A percentile compares a stretch with the other conserved stretches of the same genome.
Evolutionary conservation across 257 asterid genomes (phyloP).

Genomic region (Fraxinus excelsior): DNA sequence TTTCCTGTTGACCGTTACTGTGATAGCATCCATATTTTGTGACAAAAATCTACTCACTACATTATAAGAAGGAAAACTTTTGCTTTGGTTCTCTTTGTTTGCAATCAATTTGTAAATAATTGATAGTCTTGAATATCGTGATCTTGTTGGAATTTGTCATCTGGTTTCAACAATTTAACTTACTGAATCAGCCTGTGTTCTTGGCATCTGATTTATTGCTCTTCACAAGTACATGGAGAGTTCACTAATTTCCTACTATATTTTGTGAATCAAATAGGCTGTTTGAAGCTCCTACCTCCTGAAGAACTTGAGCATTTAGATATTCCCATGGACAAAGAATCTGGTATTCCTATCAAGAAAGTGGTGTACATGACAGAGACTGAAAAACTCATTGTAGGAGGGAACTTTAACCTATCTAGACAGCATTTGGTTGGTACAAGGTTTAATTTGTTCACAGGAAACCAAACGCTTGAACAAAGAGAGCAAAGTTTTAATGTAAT

Average conservation of each 20-base stretch:
- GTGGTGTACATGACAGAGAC: constrained; percentile 58
- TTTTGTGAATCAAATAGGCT: constrained; percentile 45
- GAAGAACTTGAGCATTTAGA: constrained; percentile 84
- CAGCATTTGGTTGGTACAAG: constrained; percentile 50
- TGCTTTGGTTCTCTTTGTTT: background rate
- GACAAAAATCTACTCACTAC: background rate
- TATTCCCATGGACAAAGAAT: constrained; percentile 50
- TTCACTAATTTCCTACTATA: constrained; percentile 12
- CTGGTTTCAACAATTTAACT: constrained; percentile 2
- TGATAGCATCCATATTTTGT: background rate
- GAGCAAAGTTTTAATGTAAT: constrained; percentile 74
- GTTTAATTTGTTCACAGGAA: constrained; percentile 88
- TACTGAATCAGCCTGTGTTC: background rate
- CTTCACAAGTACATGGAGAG: background rate
- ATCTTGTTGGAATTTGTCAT: background rate
- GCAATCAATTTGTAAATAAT: background rate
- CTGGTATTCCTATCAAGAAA: constrained; percentile 47
- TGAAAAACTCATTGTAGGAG: constrained; percentile 34
- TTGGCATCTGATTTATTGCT: constrained; percentile 10
- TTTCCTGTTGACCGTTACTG: background rate
- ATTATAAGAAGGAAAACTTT: background rate
- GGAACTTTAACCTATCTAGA: constrained; percentile 41
- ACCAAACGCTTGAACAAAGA: constrained; percentile 83
- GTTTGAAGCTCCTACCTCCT: constrained; percentile 78
- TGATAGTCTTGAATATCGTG: background rate